Base-by-base conservation (phyloP, 2,329 filamentous ascomycete species). In the Thelonectria olida region DNA sequence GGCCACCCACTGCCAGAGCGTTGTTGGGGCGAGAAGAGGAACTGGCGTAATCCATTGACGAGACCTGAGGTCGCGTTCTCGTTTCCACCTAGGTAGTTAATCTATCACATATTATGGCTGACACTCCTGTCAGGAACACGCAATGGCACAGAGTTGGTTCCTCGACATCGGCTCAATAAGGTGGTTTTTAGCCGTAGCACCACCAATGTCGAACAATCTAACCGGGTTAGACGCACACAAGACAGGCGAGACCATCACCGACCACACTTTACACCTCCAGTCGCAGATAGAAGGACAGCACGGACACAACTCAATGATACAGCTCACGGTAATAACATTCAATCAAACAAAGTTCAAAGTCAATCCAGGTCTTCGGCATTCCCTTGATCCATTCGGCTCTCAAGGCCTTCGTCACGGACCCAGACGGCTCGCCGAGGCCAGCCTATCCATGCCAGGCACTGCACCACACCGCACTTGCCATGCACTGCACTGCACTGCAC, bases 151-250 rank as follows among this genome's bases (percentile, higher is more conserved):
- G n/a, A n/a, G 28, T 31, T 10, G 9, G 45, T 49, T 49, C 36
- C 44, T 42, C 45, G 50, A 49, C 57, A 50, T 22, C 50, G 31
- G 44, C 50, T 50, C 44, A 44, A 22, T 50, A 59, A 54, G 50
- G 50, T 58, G 41, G 17, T 20, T 44, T n/a, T 36, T 19, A 4
- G 10, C 45, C 28, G 38, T 19, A 31, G 23, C 19, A 23, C 17
- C 38, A 23, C 38, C 38, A 19, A 7, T 17, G 34, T 36, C 38
- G 17, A 41, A 31, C 27, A 31, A 12, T 31, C 34, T 38, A 41
- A 41, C 38, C 20, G n/a, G n/a, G 20, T 41, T 41, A 7, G 38
- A 41, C 7, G n/a, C n/a, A 36, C 41, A 45, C 41, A 22, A 45
- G 41, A 45, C 41, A 45, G 22, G 31, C 20, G 28, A 31, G 9